Conservation (phyloP, 1,139 yeast species). For the Blastobotrys illinoisensis region DNA sequence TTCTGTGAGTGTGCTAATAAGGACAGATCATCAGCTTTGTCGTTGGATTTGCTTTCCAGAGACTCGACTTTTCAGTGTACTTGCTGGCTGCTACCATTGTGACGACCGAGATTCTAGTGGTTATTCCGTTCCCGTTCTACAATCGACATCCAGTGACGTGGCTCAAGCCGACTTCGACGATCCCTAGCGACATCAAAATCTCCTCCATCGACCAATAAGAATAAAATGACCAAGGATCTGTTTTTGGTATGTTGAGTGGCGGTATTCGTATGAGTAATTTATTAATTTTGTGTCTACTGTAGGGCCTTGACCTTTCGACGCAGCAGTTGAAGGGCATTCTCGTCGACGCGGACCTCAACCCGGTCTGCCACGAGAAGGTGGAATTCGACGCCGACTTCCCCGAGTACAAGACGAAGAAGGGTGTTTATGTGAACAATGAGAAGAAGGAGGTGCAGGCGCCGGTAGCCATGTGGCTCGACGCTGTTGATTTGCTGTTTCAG, state of each 20-base stretch:
- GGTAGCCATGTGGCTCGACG: slow-evolving; percentile 84
- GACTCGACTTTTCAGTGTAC: slow-evolving; percentile 36
- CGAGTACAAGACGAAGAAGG: slow-evolving; percentile 58
- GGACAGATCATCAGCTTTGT: slow-evolving; percentile 34
- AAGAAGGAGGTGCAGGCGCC: slow-evolving; percentile 51
- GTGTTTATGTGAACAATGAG: slow-evolving; percentile 51
- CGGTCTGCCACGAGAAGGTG: slow-evolving; percentile 54
- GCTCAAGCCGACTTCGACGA: slow-evolving; percentile 20
- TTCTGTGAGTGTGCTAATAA: too few relatives aligned
- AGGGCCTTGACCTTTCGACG: slow-evolving; percentile 82
- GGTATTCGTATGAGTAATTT: neutral
- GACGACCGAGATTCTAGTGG: slow-evolving; percentile 37
- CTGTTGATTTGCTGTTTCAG: slow-evolving; percentile 60
- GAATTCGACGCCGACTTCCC: slow-evolving; percentile 66
- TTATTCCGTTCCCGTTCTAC: slow-evolving; percentile 55
- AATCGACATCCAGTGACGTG: slow-evolving; percentile 44
- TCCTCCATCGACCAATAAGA: slow-evolving; percentile 1
- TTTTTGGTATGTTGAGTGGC: neutral
- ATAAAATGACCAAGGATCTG: neutral
- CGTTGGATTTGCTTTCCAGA: slow-evolving; percentile 43
- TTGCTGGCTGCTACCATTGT: slow-evolving; percentile 38
- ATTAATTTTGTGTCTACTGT: slow-evolving; percentile 4
- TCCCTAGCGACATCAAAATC: neutral
- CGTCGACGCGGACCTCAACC: slow-evolving; percentile 49
- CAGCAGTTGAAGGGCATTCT: slow-evolving; percentile 80